Percentiles rank a stretch among this genome's conserved stretches.
phyloP scores from a whole-genome alignment of 805 yeast genomes.

The Candida hispaniensis region DNA sequence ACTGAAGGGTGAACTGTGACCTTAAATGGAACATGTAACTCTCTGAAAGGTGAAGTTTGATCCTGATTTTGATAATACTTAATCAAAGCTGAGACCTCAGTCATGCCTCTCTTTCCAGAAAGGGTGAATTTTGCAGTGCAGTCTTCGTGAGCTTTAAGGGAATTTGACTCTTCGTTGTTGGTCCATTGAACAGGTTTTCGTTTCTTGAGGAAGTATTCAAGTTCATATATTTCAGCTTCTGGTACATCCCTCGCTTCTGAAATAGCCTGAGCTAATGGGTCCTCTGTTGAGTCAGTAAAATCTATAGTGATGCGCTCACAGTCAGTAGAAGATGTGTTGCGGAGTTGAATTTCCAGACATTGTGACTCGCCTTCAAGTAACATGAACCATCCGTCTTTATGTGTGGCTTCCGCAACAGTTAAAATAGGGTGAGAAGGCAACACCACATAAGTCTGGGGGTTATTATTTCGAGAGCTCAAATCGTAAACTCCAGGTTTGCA shows the following conservation, averaged over 20 bases:
- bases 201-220: constrained; percentile 55
- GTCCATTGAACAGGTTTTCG: constrained; percentile 46
- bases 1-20: constrained; percentile 63
- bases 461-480: constrained; percentile 1
- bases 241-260: constrained; percentile 36
- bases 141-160: constrained; percentile 1
- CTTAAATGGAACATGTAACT: constrained; percentile 55
- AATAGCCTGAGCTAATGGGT: constrained; percentile 47
- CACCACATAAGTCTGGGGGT: constrained; percentile 23
- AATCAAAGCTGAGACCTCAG: constrained; percentile 49
- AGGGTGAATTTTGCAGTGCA: constrained; percentile 34
- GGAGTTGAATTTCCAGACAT: constrained; percentile 39
- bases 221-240: constrained; percentile 58
- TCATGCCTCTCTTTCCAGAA: constrained; percentile 65
- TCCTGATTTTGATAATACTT: constrained; percentile 44
- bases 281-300: constrained; percentile 64
- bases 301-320: constrained; percentile 51
- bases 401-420: constrained; percentile 40
- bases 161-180: constrained; percentile 22
- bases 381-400: constrained; percentile 60
- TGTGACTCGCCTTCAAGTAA: constrained; percentile 66
- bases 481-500: constrained; percentile 1
- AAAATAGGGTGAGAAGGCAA: constrained; percentile 51
- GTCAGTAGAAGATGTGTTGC: constrained; percentile 47
- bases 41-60: constrained; percentile 34